Conservation (phyloP, 2,329 filamentous ascomycete genomes). For the Aspergillus fructus region DNA sequence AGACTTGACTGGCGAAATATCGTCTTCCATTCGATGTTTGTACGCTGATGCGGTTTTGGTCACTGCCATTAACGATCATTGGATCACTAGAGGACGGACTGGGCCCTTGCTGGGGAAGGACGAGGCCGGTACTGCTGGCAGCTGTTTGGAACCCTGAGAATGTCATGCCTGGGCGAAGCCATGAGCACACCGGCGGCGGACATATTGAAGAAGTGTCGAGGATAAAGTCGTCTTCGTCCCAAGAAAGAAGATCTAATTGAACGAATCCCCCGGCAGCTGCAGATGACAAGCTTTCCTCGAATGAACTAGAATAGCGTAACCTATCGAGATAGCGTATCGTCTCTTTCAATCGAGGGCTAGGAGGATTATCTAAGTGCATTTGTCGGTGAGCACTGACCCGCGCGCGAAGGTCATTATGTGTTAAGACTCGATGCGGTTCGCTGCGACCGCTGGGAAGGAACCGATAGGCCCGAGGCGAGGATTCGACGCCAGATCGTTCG, state of each 20-base stretch:
- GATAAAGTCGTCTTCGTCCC: conserved; percentile 58
- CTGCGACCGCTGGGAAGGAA: conserved; percentile 31
- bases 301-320: conserved; percentile 53
- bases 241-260: conserved; percentile 52
- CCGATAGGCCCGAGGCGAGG: conserved; percentile 30
- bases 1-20: conserved; percentile 33
- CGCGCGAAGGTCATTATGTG: conserved; percentile 36
- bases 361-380: conserved; percentile 34
- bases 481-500: conserved; percentile 15
- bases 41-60: conserved; percentile 35
- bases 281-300: conserved; percentile 55
- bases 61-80: conserved; percentile 36
- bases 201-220: conserved; percentile 54
- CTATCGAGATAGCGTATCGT: conserved; percentile 62
- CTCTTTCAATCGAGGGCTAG: conserved; percentile 50
- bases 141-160: conserved; percentile 64
- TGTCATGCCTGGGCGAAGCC: conserved; percentile 60
- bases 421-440: conserved; percentile 29
- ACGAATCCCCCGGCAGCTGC: conserved; percentile 56
- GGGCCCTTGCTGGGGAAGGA: conserved; percentile 30
- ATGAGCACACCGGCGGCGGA: conserved; percentile 56
- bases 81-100: conserved; percentile 32
- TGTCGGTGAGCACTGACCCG: conserved; percentile 38
- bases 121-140: conserved; percentile 32
- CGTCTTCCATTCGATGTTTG: conserved; percentile 38